Conservation (phyloP, 306 rosid species). For the Dryas drummondii region DNA sequence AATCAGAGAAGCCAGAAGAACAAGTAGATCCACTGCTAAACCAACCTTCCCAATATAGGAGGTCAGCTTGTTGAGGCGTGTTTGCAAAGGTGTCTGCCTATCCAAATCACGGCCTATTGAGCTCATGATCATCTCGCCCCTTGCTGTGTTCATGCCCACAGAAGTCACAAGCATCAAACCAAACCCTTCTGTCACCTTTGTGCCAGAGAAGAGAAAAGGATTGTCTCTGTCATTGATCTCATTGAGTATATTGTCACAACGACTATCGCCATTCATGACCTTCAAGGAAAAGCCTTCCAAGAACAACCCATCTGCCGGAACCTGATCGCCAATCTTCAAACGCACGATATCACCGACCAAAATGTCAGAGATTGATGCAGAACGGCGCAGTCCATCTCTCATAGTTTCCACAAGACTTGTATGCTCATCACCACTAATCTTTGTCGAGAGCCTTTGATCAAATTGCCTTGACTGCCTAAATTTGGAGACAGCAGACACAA, state of each 20-base stretch:
- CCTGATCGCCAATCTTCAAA: too few relatives aligned
- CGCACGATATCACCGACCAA: too few relatives aligned
- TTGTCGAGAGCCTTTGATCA: too few relatives aligned
- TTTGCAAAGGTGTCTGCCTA: conserved; percentile 12
- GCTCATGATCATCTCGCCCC: conserved; percentile 16
- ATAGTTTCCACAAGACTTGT: too few relatives aligned
- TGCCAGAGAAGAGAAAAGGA: conserved; percentile 11
- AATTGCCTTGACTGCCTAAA: neutral
- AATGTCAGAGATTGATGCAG: too few relatives aligned
- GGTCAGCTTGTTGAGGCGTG: conserved; percentile 13
- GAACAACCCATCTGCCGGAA: too few relatives aligned
- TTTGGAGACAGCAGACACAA: neutral
- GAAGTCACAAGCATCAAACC: conserved; percentile 13
- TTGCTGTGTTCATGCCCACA: conserved; percentile 17
- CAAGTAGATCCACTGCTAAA: neutral
- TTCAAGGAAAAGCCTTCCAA: neutral
- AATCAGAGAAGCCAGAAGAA: conserved; percentile 3
- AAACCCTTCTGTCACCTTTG: conserved; percentile 14
- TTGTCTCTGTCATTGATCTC: neutral
- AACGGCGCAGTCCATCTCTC: too few relatives aligned
- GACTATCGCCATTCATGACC: conserved; percentile 9
- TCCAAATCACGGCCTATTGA: neutral
- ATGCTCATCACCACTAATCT: too few relatives aligned
- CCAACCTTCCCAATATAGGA: conserved; percentile 14
- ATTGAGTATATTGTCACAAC: neutral